Conservation (phyloP, 2,329 filamentous ascomycete genomes). For the Diaporthe vaccinii region DNA sequence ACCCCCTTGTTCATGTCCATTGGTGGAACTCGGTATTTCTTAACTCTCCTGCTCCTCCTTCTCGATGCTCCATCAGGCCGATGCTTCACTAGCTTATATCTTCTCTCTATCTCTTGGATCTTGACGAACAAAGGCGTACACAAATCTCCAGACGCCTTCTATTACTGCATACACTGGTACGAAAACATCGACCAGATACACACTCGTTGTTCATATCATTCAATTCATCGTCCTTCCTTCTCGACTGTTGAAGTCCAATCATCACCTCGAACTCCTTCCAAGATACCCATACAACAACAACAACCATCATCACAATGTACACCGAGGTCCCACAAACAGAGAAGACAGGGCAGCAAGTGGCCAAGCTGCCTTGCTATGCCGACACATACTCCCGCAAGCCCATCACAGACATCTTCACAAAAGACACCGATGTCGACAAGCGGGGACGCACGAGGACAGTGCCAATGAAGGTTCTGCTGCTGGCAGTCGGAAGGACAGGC, state of each 20-base stretch:
- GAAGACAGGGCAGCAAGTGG: constrained; percentile 29
- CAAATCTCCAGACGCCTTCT: not conserved
- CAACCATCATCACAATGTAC: constrained; percentile 25
- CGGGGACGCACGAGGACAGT: constrained; percentile 74
- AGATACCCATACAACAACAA: not conserved
- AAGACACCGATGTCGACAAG: constrained; percentile 76
- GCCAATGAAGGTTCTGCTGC: constrained; percentile 79
- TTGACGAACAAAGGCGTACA: not conserved
- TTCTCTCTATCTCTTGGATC: constrained; percentile 4
- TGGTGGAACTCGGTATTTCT: constrained; percentile 29
- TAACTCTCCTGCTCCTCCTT: constrained; percentile 28
- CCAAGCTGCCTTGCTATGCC: constrained; percentile 44
- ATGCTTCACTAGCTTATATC: constrained; percentile 27
- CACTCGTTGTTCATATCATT: constrained; percentile 21
- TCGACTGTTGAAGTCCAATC: not conserved
- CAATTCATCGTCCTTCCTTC: constrained; percentile 4
- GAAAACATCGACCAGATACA: not conserved
- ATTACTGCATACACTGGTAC: not conserved
- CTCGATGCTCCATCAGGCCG: constrained; percentile 4
- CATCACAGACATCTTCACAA: constrained; percentile 72
- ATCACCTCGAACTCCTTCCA: not conserved
- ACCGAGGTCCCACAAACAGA: constrained; percentile 29
- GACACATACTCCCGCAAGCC: constrained; percentile 56
- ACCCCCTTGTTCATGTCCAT: constrained; percentile 31
- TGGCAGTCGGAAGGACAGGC: constrained; percentile 78